Evolutionary conservation across 495 filamentous ascomycete genomes (phyloP).

Genomic region (Aspergillus ostianus): DNA sequence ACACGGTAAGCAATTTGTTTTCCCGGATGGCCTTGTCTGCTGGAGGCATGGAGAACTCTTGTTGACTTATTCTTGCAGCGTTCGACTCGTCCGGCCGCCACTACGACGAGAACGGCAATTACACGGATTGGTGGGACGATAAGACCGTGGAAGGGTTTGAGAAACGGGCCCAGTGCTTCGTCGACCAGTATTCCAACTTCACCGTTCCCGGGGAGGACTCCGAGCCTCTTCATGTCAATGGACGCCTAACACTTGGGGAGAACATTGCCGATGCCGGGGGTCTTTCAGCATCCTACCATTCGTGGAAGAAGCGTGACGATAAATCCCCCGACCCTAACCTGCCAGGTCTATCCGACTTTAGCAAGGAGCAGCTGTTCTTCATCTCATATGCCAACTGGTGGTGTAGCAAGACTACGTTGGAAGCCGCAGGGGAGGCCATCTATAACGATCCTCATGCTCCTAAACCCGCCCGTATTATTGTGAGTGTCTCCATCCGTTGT

Average conservation of each 20-base stretch:
- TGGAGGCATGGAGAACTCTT: background rate
- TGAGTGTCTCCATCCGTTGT: constrained; percentile 26
- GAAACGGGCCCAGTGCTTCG: constrained; percentile 65
- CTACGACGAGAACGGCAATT: constrained; percentile 66
- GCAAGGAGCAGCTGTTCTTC: constrained; percentile 73
- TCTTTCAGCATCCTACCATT: constrained; percentile 60
- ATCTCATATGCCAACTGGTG: constrained; percentile 64
- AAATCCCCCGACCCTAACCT: constrained; percentile 54
- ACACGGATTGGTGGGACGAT: constrained; percentile 69
- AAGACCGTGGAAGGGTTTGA: constrained; percentile 61
- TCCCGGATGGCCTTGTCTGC: background rate
- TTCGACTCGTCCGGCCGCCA: constrained; percentile 69
- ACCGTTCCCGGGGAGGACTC: constrained; percentile 54
- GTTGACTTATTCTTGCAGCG: constrained; percentile 35
- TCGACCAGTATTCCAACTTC: constrained; percentile 66
- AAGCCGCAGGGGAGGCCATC: constrained; percentile 53
- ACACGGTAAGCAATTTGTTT: constrained; percentile 45
- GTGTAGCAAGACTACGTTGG: constrained; percentile 63
- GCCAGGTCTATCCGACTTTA: constrained; percentile 63
- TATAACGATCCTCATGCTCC: constrained; percentile 67
- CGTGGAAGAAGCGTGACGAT: constrained; percentile 61
- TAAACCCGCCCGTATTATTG: constrained; percentile 56
- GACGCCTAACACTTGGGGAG: constrained; percentile 66
- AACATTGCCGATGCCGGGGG: constrained; percentile 78
- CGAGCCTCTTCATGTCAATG: constrained; percentile 64